Conservation (phyloP, 23 red algal species). For the Agarophyton chilense region DNA sequence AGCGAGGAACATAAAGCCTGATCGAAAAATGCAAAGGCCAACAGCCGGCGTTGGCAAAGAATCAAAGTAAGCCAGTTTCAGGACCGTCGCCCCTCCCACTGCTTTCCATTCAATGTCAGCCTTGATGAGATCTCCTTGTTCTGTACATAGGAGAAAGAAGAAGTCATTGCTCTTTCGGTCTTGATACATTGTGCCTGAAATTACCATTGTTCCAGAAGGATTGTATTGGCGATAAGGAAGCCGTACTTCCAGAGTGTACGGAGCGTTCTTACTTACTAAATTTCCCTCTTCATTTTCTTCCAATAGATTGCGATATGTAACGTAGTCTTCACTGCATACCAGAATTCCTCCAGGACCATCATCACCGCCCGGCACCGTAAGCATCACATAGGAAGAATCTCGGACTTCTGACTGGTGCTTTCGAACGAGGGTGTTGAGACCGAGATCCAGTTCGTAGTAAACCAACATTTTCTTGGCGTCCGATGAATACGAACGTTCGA, state of each 20-base stretch:
- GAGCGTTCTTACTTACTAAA: not conserved
- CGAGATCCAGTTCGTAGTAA: slow-evolving; percentile 91
- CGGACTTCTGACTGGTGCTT: slow-evolving; percentile 34
- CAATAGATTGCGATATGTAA: slow-evolving; percentile 58
- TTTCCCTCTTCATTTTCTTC: slow-evolving; percentile 37
- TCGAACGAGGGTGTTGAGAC: slow-evolving; percentile 79
- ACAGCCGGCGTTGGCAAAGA: slow-evolving; percentile 62
- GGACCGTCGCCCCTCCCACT: slow-evolving; percentile 14
- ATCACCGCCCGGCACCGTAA: slow-evolving; percentile 72
- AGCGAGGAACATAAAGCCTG: slow-evolving; percentile 82
- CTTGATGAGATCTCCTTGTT: slow-evolving; percentile 84
- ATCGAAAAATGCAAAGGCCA: slow-evolving; percentile 66
- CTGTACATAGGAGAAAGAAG: slow-evolving; percentile 85
- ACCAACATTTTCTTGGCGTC: slow-evolving; percentile 57
- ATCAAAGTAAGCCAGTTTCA: slow-evolving; percentile 78
- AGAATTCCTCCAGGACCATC: slow-evolving; percentile 92
- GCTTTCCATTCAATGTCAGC: slow-evolving; percentile 55
- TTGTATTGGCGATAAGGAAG: slow-evolving; percentile 41
- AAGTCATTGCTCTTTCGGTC: slow-evolving; percentile 73
- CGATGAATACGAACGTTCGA: slow-evolving; percentile 67
- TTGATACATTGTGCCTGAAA: slow-evolving; percentile 61
- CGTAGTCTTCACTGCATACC: slow-evolving; percentile 46
- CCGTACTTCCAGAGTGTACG: not conserved
- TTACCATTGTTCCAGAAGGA: slow-evolving; percentile 49
- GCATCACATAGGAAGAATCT: slow-evolving; percentile 34